Evolutionary conservation across 2,329 filamentous ascomycete genomes (phyloP), one percentile per base, ranked within the genome.

Genomic region (Hortaea sp.): DNA sequence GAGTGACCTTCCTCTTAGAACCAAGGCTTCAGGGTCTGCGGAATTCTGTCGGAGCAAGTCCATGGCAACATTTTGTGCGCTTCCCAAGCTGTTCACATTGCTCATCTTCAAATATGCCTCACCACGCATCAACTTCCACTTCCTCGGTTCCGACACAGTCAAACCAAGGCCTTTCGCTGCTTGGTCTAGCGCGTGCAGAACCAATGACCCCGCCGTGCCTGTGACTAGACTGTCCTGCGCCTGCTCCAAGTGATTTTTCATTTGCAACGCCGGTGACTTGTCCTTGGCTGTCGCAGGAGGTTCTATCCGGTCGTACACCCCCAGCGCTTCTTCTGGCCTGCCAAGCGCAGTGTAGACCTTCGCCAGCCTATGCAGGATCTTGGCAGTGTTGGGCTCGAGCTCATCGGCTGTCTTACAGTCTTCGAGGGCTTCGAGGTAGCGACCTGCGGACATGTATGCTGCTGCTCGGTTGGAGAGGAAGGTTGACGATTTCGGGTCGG

Each of bases 381-480:
- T 98, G 57, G 84, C 67, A 63, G 94, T 95, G 57, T 81, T 74
- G 0, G 89, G 84, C 53, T 97, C 89, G 39, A 95, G 71, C 54
- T 90, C 84, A 55, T 86, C 81, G 5, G 92, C 88, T 45, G 76
- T 78, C 59, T 81, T 82, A 68, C 87, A 92, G 68, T 98, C 92
- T 46, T 92, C 87, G 49, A 97, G 72, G 11, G 92, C 92, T 52
- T 84, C 76, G 47, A 77, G 70, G 64, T 84, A 95, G 60, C 84
- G 81, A 56, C 82, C 82, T 49, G 87, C 86, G 44, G 87, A 87
- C 75, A 98, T 95, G 71, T 86, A 88, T 32, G 92, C 92, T 29
- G 92, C 92, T 35, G 92, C 89, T 60, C 92, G 84, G 74, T 98
- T 98, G 65, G 87, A 90, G 54, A 94, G 78, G 67, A 94, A 97